These are phyloP conservation scores for Colletotrichum sidae DNA, from an alignment of 2,329 filamentous ascomycete species.

Conservation along the genomic window DNA sequence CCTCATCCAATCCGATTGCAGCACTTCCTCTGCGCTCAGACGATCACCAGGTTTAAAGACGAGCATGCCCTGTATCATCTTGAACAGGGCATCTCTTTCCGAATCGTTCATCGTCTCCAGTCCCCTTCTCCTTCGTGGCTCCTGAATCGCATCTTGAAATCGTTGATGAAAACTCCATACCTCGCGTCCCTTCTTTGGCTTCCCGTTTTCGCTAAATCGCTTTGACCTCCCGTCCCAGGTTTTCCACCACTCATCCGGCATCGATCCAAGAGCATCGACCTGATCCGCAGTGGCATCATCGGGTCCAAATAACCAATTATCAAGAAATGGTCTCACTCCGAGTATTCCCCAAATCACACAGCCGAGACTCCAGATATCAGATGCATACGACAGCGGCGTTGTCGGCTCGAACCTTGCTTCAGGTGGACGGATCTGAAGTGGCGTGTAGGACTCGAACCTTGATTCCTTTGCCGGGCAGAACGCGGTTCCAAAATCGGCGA, in stretches of 20 bases:
- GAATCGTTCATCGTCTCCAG: conserved; percentile 21
- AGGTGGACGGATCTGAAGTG: conserved; percentile 46
- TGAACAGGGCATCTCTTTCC: conserved; percentile 35
- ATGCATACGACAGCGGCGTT: conserved; percentile 47
- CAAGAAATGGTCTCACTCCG: conserved; percentile 45
- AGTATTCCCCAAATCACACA: conserved; percentile 51
- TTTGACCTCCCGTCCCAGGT: conserved; percentile 30
- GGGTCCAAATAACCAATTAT: conserved; percentile 40
- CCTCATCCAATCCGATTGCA: conserved; percentile 39
- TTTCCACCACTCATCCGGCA: conserved; percentile 37
- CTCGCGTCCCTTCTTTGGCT: conserved; percentile 25
- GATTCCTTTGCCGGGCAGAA: conserved; percentile 44
- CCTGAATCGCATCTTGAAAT: conserved; percentile 45
- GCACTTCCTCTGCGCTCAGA: conserved; percentile 34
- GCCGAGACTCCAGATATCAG: conserved; percentile 54
- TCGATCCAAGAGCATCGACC: conserved; percentile 45
- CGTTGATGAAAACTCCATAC: conserved; percentile 45
- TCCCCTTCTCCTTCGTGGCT: conserved; percentile 39
- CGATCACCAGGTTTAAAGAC: conserved; percentile 33
- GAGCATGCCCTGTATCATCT: conserved; percentile 37
- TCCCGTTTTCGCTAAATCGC: conserved; percentile 24
- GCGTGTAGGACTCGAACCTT: conserved; percentile 44
- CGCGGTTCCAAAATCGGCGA: conserved; percentile 51
- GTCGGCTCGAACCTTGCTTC: conserved; percentile 50
- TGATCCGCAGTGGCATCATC: conserved; percentile 47